These are phyloP conservation scores for Mycena kentingensis DNA, from an alignment of 768 basidiomycete species.

Conservation along the genomic window DNA sequence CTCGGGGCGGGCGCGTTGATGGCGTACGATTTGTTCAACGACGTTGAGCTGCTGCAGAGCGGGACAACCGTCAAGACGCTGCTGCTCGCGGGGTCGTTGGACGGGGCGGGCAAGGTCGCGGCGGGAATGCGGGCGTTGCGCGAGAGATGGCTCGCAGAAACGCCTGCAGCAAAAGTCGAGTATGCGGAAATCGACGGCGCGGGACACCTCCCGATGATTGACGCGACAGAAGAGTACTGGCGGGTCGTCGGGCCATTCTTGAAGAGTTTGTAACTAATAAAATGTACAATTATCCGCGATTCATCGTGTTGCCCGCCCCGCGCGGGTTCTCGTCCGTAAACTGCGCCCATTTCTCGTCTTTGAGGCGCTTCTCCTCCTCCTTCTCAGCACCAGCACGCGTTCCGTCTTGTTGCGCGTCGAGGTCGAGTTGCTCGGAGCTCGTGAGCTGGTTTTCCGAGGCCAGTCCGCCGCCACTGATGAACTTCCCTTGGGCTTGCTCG, in stretches of 20 bases:
- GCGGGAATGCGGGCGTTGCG: constrained; percentile 37
- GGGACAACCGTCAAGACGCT: constrained; percentile 34
- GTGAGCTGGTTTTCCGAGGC: constrained; percentile 69
- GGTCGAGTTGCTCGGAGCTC: constrained; percentile 71
- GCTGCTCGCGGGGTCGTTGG: constrained; percentile 49
- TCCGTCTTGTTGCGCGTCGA: constrained; percentile 87
- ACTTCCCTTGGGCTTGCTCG: constrained; percentile 80
- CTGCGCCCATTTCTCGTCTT: constrained; percentile 90
- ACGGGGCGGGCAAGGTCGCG: constrained; percentile 51
- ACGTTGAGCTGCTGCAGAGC: constrained; percentile 29
- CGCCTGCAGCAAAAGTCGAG: constrained; percentile 26
- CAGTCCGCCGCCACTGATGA: constrained; percentile 82
- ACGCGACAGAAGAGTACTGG: constrained; percentile 46
- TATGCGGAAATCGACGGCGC: constrained; percentile 39
- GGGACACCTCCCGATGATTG: constrained; percentile 57
- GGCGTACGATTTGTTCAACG: constrained; percentile 42
- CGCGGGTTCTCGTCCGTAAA: constrained; percentile 84
- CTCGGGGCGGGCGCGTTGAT: constrained; percentile 51
- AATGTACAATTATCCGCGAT: constrained; percentile 61
- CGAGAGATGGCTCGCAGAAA: constrained; percentile 35
- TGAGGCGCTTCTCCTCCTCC: constrained; percentile 72
- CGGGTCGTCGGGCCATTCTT: constrained; percentile 36
- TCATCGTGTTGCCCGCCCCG: constrained; percentile 98
- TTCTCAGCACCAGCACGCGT: constrained; percentile 66
- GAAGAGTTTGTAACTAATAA: constrained; percentile 14